Evolutionary conservation across 2,329 filamentous ascomycete species (phyloP).

Genomic region (Ophiosphaerella narmari): DNA sequence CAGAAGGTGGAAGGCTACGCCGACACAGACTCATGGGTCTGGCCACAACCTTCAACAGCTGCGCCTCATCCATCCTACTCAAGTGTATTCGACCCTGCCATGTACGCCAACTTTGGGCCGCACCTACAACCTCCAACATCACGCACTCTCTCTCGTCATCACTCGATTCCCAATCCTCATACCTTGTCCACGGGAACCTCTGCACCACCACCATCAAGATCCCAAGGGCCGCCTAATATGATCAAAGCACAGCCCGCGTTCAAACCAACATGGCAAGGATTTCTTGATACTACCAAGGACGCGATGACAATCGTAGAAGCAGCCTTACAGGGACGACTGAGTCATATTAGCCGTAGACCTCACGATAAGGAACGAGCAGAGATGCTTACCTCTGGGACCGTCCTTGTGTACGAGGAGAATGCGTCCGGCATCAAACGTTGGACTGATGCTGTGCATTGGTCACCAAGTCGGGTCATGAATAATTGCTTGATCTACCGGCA

Average conservation of each 20-base stretch:
- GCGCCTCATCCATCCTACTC: constrained; percentile 29
- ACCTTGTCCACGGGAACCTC: constrained; percentile 26
- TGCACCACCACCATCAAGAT: constrained; percentile 36
- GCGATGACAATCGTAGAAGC: constrained; percentile 81
- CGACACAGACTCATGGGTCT: constrained; percentile 38
- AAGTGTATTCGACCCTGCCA: constrained; percentile 36
- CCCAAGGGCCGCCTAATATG: constrained; percentile 33
- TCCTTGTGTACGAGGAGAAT: constrained; percentile 92
- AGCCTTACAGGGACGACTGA: constrained; percentile 70
- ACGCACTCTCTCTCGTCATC: constrained; percentile 32
- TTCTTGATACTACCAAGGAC: constrained; percentile 71
- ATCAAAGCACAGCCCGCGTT: constrained; percentile 51
- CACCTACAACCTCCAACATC: constrained; percentile 22
- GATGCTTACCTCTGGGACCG: constrained; percentile 80
- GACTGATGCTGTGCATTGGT: constrained; percentile 93
- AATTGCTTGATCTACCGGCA: constrained; percentile 89
- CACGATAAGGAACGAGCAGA: constrained; percentile 80
- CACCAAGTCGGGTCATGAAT: constrained; percentile 80
- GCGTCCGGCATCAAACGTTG: constrained; percentile 91
- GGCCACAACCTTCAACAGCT: constrained; percentile 32
- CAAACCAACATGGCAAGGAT: constrained; percentile 69
- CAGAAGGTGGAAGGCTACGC: constrained; percentile 41
- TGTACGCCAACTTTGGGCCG: constrained; percentile 33
- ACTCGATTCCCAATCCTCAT: constrained; percentile 38
- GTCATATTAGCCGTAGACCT: constrained; percentile 79